Percentiles rank a stretch among this genome's conserved stretches.
phyloP scores from a whole-genome alignment of 441 rosid genomes.

The Eugenia klotzschiana region DNA sequence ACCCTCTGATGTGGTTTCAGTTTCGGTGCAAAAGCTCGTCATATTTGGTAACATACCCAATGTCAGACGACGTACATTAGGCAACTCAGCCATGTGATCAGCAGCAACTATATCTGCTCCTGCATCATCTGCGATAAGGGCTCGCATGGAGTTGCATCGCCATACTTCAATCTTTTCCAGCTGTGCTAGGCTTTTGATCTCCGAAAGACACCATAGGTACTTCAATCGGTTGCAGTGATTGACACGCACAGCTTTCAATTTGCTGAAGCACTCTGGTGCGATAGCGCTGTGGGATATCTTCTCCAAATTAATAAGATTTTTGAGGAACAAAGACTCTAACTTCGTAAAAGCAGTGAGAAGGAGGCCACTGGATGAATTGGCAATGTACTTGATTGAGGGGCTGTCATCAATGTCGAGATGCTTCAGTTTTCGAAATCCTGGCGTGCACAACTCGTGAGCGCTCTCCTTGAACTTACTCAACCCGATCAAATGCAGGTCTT shows the following conservation, averaged over 20 bases:
- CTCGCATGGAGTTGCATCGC: neutral
- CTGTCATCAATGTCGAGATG: too few relatives aligned
- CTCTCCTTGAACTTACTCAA: neutral
- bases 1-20: neutral
- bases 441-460: neutral
- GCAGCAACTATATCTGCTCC: neutral
- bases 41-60: fast-evolving
- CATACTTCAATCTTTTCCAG: neutral
- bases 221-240: fast-evolving
- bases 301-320: too few relatives aligned
- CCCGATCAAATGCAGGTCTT: fast-evolving
- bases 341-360: too few relatives aligned
- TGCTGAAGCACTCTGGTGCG: neutral
- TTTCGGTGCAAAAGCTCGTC: neutral
- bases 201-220: neutral
- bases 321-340: too few relatives aligned
- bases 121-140: neutral
- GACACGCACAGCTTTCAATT: neutral
- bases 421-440: too few relatives aligned
- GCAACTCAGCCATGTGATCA: fast-evolving
- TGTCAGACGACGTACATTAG: fast-evolving
- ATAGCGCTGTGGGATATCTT: too few relatives aligned
- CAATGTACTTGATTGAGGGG: too few relatives aligned
- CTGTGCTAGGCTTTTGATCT: fast-evolving
- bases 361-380: too few relatives aligned